A percentile compares a stretch with the other conserved stretches of the same genome.
phyloP scores from a whole-genome alignment of 768 basidiomycete species.

The Leccinum disarticulatum region DNA sequence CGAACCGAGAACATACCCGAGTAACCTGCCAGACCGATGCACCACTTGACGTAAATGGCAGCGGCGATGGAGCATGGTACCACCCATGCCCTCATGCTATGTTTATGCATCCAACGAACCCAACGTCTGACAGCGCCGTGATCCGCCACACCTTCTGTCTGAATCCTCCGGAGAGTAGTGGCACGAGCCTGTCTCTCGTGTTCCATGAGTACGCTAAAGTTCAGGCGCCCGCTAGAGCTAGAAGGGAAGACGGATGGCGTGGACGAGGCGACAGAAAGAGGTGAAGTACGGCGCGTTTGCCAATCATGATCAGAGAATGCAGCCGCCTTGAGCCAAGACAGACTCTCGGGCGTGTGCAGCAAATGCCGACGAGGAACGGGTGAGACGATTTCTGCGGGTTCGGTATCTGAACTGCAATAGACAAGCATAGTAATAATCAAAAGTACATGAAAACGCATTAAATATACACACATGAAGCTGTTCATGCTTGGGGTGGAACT shows the following conservation, averaged over 20 bases:
- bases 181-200: conserved; percentile 24
- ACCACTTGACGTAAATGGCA: conserved; percentile 62
- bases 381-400: conserved; percentile 51
- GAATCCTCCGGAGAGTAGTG: conserved; percentile 15
- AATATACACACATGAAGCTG: conserved; percentile 16
- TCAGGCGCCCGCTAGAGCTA: conserved; percentile 26
- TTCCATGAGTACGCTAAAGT: conserved; percentile 46
- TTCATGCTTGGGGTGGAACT: conserved; percentile 15
- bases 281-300: conserved; percentile 45
- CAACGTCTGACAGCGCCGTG: conserved; percentile 56
- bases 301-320: conserved; percentile 42
- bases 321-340: conserved; percentile 55
- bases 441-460: not conserved
- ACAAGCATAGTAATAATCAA: not conserved
- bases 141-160: conserved; percentile 23
- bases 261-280: conserved; percentile 37
- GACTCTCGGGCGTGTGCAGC: conserved; percentile 57
- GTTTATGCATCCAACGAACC: conserved; percentile 80
- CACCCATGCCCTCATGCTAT: conserved; percentile 58
- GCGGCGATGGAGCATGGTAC: conserved; percentile 54
- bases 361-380: conserved; percentile 68
- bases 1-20: conserved; percentile 56
- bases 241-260: conserved; percentile 26
- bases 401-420: conserved; percentile 22
- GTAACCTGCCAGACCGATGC: conserved; percentile 74